phyloP scores from a whole-genome alignment of 768 basidiomycete genomes.

The Russula vinacea region DNA sequence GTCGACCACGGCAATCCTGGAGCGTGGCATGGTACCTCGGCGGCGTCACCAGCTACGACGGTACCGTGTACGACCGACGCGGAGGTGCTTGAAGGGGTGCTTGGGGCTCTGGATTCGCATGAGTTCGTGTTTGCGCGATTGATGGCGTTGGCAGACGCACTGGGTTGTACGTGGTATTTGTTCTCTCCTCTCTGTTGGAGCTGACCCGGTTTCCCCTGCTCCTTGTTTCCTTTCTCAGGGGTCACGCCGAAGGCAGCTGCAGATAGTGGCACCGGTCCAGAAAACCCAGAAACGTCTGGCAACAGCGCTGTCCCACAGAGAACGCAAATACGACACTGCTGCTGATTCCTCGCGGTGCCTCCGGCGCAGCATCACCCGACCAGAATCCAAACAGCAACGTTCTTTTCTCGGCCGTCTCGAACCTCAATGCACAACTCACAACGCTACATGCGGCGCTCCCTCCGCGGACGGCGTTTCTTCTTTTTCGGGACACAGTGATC shows the following conservation, averaged over 20 bases:
- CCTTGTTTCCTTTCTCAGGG: constrained; percentile 43
- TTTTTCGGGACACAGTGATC: constrained; percentile 92
- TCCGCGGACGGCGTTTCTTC: constrained; percentile 71
- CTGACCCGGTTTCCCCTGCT: neutral
- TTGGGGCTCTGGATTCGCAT: constrained; percentile 58
- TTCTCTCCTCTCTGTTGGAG: neutral
- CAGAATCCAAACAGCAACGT: neutral
- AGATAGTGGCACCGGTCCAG: constrained; percentile 35
- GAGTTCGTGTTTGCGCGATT: constrained; percentile 84
- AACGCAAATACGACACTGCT: constrained; percentile 1
- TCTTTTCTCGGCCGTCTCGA: constrained; percentile 34
- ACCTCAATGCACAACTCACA: constrained; percentile 60
- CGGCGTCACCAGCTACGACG: constrained; percentile 55
- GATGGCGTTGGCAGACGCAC: constrained; percentile 70
- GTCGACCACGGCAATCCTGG: constrained; percentile 83
- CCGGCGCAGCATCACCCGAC: neutral
- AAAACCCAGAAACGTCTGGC: neutral
- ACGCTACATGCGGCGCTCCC: constrained; percentile 68
- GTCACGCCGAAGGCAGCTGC: constrained; percentile 51
- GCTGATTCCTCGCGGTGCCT: no score
- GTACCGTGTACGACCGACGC: constrained; percentile 74
- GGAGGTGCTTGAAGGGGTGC: constrained; percentile 70
- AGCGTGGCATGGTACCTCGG: constrained; percentile 78
- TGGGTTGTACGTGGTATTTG: constrained; percentile 68
- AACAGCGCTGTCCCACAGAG: neutral